Evolutionary conservation across 371 early-diverging fungal species (phyloP), one percentile per base, ranked within the genome.

Genomic region (Mucor velutinosus): DNA sequence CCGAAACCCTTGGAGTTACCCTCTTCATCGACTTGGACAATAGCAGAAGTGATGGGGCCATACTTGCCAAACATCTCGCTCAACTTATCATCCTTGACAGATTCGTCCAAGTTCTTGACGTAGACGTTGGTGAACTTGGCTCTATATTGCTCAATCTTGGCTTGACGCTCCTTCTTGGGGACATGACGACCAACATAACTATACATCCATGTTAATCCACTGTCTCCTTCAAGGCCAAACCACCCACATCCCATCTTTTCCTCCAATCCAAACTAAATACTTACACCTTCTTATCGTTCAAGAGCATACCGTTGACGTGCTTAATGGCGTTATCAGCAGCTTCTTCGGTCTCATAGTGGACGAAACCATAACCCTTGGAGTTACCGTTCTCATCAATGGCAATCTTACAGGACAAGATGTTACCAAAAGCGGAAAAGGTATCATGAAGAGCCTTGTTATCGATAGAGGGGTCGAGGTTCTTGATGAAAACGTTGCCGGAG

Each of bases 381-480:
- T 73, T 76, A 41, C 96, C 97, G 45, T 93, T 88, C 71, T 97
- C 96, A 64, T 82, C 83, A 64, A 88, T 87, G 60, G 95, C 97
- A 67, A 99, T 98, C 89, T 99, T 99, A 92, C 99, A 99, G 67
- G 95, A 95, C 51, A 98, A 86, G 75, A 99, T 99, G 83, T 92
- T 89, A 68, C 99, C 99, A 70, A 99, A 99, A 56, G 98, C 95
- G 51, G 94, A 90, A 86, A 99, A 99, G 64, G 99, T 99, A 81
- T 99, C 99, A 83, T 99, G 96, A 58, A 99, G 93, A 64, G 99
- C 95, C 85, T 89, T 97, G 93, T 97, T 95, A 84, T 98, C 99
- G 72, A 98, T 98, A 65, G 94, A 76, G 58, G 90, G 79, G 83
- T 98, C 97, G 53, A 99, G 87, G 93, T 99, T 99, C 91, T 99